Percentiles rank a stretch among this genome's conserved stretches.
Evolutionary conservation across 225 moss, liverwort and hornwort species (phyloP).

Genomic region (Anthoceros angustus): DNA sequence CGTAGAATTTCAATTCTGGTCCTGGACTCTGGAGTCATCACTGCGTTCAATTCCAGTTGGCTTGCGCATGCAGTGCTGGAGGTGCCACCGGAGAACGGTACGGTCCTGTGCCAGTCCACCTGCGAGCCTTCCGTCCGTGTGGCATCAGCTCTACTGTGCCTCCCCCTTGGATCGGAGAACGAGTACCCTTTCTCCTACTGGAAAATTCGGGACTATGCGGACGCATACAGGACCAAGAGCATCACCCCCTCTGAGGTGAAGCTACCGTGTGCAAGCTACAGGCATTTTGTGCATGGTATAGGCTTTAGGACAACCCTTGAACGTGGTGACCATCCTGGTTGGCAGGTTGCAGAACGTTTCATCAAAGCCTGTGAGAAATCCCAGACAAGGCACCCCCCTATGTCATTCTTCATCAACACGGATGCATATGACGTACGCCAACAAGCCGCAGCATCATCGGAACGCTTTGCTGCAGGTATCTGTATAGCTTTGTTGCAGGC

Average conservation of each 20-base stretch:
- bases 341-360: conserved; percentile 7
- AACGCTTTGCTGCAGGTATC: conserved; percentile 8
- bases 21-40: neutral
- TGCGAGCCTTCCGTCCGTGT: neutral
- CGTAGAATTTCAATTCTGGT: neutral
- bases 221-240: conserved; percentile 5
- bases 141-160: neutral
- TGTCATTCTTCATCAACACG: conserved; percentile 2
- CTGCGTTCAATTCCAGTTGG: neutral
- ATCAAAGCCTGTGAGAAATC: conserved; percentile 2
- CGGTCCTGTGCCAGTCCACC: neutral
- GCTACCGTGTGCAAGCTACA: neutral
- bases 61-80: too few species aligned
- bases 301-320: neutral
- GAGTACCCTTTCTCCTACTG: conserved; percentile 6
- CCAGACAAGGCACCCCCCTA: neutral
- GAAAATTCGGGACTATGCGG: conserved; percentile 9
- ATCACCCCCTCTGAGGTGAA: conserved; percentile 6
- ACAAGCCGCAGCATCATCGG: conserved; percentile 6
- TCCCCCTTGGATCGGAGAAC: neutral
- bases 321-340: neutral
- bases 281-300: neutral
- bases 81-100: neutral
- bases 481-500: too few species aligned
- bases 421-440: neutral